These are phyloP conservation scores for Cornus kousa DNA, from an alignment of 148 eudicot genomes.

Conservation along the genomic window DNA sequence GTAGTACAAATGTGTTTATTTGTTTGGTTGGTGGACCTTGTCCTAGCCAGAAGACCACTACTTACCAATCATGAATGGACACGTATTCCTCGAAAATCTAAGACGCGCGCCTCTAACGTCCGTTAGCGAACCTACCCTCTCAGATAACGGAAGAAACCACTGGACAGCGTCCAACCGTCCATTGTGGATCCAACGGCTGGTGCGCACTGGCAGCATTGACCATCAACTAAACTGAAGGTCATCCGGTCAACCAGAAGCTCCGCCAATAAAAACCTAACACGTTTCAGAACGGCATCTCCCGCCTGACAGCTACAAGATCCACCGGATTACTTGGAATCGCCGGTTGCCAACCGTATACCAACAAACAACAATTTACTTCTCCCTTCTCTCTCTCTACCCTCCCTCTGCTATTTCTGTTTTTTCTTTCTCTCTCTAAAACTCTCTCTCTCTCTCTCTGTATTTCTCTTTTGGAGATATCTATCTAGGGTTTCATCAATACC, in stretches of 20 bases:
- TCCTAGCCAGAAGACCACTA: neutral
- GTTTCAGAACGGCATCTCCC: slow-evolving; percentile 7
- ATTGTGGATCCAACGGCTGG: slow-evolving; percentile 25
- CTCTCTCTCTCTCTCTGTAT: neutral
- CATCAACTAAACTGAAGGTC: neutral
- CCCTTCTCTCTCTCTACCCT: neutral
- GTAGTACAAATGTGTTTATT: too few species aligned
- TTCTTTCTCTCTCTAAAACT: neutral
- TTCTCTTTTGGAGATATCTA: neutral
- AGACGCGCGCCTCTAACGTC: slow-evolving; percentile 13
- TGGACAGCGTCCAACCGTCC: neutral
- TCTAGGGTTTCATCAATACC: slow-evolving; percentile 25
- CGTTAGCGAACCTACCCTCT: slow-evolving; percentile 23
- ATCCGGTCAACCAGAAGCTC: neutral
- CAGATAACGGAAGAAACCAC: neutral
- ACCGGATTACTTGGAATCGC: slow-evolving; percentile 13
- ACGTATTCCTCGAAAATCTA: neutral
- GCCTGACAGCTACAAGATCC: slow-evolving; percentile 17
- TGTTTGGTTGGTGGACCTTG: too few species aligned
- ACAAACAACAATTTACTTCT: neutral
- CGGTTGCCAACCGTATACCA: slow-evolving; percentile 14
- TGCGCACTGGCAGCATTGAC: slow-evolving; percentile 11
- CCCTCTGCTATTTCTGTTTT: neutral
- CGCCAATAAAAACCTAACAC: slow-evolving; percentile 10
- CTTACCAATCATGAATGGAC: neutral